These are phyloP conservation scores for Thalassiosira mediterranea DNA, from an alignment of 352 stramenopile genomes.

Conservation along the genomic window DNA sequence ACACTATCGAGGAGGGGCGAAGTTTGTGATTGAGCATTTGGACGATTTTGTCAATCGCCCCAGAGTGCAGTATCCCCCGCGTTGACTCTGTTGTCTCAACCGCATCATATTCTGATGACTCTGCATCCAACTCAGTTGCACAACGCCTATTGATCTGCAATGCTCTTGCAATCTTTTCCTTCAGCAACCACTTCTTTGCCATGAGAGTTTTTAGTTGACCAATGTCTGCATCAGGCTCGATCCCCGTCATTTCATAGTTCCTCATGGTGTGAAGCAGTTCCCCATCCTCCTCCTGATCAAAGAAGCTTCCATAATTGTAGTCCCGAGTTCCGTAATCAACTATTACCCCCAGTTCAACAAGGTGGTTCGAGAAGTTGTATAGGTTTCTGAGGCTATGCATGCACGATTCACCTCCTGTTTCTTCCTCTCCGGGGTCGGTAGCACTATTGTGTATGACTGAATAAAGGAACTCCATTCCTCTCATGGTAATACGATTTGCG, in stretches of 20 bases:
- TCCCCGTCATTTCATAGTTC: slow-evolving; percentile 1
- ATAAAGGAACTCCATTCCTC: slow-evolving; percentile 4
- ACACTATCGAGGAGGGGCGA: no score
- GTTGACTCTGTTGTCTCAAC: no score
- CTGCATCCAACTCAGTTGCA: no score
- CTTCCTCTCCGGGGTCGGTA: not conserved
- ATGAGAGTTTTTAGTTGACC: slow-evolving; percentile 1
- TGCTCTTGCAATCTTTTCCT: not conserved
- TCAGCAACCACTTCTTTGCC: slow-evolving; percentile 1
- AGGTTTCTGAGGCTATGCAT: not conserved
- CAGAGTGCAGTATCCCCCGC: no score
- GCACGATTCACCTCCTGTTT: not conserved
- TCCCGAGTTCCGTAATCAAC: slow-evolving; percentile 14
- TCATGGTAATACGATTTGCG: slow-evolving; percentile 5
- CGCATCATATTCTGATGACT: no score
- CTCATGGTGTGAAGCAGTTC: not conserved
- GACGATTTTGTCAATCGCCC: no score
- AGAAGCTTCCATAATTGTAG: slow-evolving; percentile 9
- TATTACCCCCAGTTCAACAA: slow-evolving; percentile 9
- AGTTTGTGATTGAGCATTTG: no score
- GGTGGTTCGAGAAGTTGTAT: slow-evolving; percentile 6
- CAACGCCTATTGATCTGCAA: slow-evolving; percentile 8
- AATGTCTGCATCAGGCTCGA: not conserved
- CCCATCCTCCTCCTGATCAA: slow-evolving; percentile 14
- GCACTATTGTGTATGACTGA: not conserved